Percentiles rank a stretch among this genome's conserved stretches.
phyloP scores from a whole-genome alignment of 148 eudicot genomes.

The Chenopodium album region DNA sequence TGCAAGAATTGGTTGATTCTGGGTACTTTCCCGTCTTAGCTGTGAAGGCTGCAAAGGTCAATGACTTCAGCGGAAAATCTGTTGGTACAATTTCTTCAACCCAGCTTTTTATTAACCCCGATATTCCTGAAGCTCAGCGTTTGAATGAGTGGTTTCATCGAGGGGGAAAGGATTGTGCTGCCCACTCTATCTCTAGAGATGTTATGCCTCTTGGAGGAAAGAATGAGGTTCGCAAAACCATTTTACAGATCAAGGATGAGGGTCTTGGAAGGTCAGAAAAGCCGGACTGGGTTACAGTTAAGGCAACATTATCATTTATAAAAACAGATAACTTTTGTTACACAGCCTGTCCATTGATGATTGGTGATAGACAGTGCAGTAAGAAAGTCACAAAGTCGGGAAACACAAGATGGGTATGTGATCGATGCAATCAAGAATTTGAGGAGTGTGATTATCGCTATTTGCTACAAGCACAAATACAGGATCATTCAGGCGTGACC shows the following conservation, averaged over 20 bases:
- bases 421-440: slow-evolving; percentile 90
- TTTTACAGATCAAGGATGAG: slow-evolving; percentile 87
- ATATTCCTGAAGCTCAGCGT: slow-evolving; percentile 63
- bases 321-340: slow-evolving; percentile 84
- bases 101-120: slow-evolving; percentile 79
- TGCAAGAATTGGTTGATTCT: slow-evolving; percentile 72
- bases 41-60: slow-evolving; percentile 93
- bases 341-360: slow-evolving; percentile 94
- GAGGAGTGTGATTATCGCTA: slow-evolving; percentile 95
- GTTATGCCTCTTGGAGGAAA: slow-evolving; percentile 59
- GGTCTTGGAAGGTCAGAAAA: slow-evolving; percentile 86
- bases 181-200: slow-evolving; percentile 81
- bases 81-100: slow-evolving; percentile 81
- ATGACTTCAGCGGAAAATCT: slow-evolving; percentile 84
- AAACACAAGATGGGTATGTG: slow-evolving; percentile 78
- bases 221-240: slow-evolving; percentile 66
- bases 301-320: slow-evolving; percentile 66
- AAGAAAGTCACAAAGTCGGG: slow-evolving; percentile 88
- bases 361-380: slow-evolving; percentile 88
- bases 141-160: slow-evolving; percentile 69
- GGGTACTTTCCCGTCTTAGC: slow-evolving; percentile 80
- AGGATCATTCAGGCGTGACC: slow-evolving; percentile 79
- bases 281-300: slow-evolving; percentile 89
- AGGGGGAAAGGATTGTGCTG: slow-evolving; percentile 60
- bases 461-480: slow-evolving; percentile 91